Conservation (phyloP, 2,329 filamentous ascomycete genomes). For the Fusarium sp. region DNA sequence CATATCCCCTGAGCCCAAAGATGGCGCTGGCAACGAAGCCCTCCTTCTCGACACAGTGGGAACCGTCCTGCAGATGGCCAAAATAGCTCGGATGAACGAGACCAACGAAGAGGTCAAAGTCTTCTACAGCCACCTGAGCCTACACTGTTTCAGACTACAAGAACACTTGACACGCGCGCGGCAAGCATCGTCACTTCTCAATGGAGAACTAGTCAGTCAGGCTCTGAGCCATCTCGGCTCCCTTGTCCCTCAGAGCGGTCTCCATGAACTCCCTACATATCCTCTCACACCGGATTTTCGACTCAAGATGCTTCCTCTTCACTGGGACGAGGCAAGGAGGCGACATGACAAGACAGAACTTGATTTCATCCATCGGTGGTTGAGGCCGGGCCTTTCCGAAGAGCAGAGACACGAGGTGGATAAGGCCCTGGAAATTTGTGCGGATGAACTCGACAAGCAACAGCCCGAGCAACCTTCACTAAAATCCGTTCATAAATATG, state of each 20-base stretch:
- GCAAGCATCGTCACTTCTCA: neutral
- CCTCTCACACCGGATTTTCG: neutral
- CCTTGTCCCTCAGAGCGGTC: neutral
- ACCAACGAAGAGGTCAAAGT: neutral
- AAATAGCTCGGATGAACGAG: neutral
- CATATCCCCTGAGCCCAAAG: neutral
- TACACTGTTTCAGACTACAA: neutral
- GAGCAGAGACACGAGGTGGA: neutral
- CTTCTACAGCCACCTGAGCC: neutral
- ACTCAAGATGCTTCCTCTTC: neutral
- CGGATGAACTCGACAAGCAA: neutral
- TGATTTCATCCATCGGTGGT: neutral
- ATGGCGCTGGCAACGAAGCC: neutral
- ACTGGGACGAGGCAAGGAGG: neutral
- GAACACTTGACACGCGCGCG: neutral
- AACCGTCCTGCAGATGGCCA: neutral
- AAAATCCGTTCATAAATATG: neutral
- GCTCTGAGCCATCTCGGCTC: neutral
- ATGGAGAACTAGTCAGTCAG: neutral
- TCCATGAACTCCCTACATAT: neutral
- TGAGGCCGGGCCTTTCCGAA: neutral
- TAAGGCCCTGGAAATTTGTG: neutral
- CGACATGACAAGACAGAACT: neutral
- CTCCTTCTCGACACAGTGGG: neutral
- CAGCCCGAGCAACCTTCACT: neutral